phyloP scores from a whole-genome alignment of 2,329 filamentous ascomycete genomes.

The Aspergillus puulaauensis region DNA sequence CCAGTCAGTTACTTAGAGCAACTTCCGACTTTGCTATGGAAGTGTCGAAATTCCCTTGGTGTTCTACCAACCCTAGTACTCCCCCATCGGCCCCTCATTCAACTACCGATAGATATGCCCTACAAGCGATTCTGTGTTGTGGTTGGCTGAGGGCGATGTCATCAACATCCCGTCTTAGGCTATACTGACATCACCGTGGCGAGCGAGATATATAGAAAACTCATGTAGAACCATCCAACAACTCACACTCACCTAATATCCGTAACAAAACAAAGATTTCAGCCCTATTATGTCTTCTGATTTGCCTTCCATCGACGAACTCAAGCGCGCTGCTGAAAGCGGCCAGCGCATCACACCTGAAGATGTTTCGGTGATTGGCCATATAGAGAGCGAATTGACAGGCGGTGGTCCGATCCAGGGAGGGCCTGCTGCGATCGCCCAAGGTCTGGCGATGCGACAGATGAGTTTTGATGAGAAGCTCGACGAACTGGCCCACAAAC shows the following conservation, averaged over 20 bases:
- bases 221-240: background rate
- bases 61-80: no score
- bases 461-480: constrained; percentile 35
- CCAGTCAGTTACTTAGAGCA: no score
- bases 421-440: constrained; percentile 35
- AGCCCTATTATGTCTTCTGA: constrained; percentile 5
- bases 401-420: constrained; percentile 31
- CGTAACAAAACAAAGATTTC: background rate
- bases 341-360: constrained; percentile 34
- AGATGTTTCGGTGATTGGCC: constrained; percentile 33
- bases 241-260: background rate
- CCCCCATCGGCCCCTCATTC: no score
- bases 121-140: no score
- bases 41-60: no score
- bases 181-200: constrained; percentile 6
- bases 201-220: background rate
- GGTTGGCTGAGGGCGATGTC: background rate
- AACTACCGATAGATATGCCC: no score
- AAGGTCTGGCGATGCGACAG: constrained; percentile 33
- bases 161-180: background rate
- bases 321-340: constrained; percentile 31
- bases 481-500: constrained; percentile 32
- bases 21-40: no score
- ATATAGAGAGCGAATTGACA: constrained; percentile 32
- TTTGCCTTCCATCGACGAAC: constrained; percentile 23